Evolutionary conservation across 2,329 filamentous ascomycete species (phyloP), one percentile per base, ranked within the genome.

Genomic region (Diaporthe aspalathi): DNA sequence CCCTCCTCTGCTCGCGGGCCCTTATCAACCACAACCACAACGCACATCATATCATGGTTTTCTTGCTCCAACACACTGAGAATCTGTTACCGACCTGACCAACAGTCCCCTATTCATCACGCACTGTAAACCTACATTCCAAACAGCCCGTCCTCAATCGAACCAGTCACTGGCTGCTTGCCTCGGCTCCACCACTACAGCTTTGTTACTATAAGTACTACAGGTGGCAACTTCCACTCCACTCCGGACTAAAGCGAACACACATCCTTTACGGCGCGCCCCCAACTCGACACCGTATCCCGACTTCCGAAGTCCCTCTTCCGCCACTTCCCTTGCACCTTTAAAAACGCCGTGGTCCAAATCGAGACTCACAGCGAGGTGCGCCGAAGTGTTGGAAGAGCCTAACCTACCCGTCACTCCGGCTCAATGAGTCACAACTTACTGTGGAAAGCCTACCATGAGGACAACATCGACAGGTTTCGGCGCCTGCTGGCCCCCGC

Each of bases 401-500:
- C 56, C 71, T 53, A 65, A n/a, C 43, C 32, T 35, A 22, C 75
- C 74, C 78, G 76, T 77, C 82, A 81, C 84, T 96, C 52, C 43
- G 68, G 53, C 40, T 68, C 73, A 52, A 81, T 98, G 95, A 98
- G 94, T 92, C 92, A 94, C 60, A 65, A 50, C 86, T 90, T 93
- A 89, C 91, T 99, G 83, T 98, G 95, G 95, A 95, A 94, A 89
- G 94, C 90, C 82, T 98, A 95, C 82, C 92, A 97, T 87, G 93
- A 98, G 90, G 93, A 98, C 89, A 94, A 99, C 90, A 93, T 97
- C 90, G 95, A 97, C 82, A 91, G 86, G 80, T 98, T 99, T 89
- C 92, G 93, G 85, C 92, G 92, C 86, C 89, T 97, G 80, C 89
- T 99, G 88, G 91, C 91, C 79, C 90, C 90, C 81, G 87, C 92